These are phyloP conservation scores for Colletotrichum ledebouriae DNA, from an alignment of 2,329 filamentous ascomycete genomes.

Conservation along the genomic window DNA sequence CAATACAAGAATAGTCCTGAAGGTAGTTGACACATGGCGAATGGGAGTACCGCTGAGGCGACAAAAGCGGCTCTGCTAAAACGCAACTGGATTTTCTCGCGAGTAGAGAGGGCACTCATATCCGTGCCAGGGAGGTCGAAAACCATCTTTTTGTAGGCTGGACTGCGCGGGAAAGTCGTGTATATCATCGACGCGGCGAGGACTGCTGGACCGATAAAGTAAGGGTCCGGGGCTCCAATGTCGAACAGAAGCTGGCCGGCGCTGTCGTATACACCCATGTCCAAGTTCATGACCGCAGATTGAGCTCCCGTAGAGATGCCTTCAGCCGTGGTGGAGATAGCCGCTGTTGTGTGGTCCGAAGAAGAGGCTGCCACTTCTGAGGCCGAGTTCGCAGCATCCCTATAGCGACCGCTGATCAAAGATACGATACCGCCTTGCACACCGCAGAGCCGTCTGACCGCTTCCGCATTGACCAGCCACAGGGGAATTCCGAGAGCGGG, in stretches of 20 bases:
- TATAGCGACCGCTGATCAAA: conserved; percentile 13
- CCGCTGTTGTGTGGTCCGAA: conserved; percentile 19
- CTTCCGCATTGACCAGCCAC: conserved; percentile 65
- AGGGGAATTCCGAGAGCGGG: conserved; percentile 59
- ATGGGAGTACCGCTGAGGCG: conserved; percentile 46
- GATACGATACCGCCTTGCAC: conserved; percentile 54
- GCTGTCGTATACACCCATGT: conserved; percentile 57
- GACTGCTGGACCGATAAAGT: conserved; percentile 58
- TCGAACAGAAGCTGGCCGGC: conserved; percentile 70
- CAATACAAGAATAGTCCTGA: conserved; percentile 58
- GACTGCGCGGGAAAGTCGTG: conserved; percentile 6
- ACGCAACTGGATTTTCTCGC: conserved; percentile 25
- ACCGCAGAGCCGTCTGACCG: conserved; percentile 62
- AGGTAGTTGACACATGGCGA: conserved; percentile 53
- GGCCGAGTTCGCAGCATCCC: neutral
- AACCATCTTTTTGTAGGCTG: conserved; percentile 10
- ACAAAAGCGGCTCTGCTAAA: conserved; percentile 21
- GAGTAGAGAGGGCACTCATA: neutral
- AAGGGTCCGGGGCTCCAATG: conserved; percentile 66
- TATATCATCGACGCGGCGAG: conserved; percentile 21
- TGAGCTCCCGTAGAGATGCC: conserved; percentile 41
- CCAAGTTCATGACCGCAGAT: conserved; percentile 49
- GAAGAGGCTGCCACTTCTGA: conserved; percentile 22
- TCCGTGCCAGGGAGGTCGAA: conserved; percentile 9
- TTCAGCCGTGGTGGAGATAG: conserved; percentile 40